A percentile compares a stretch with the other conserved stretches of the same genome.
Evolutionary conservation across 768 basidiomycete genomes (phyloP).

Genomic region (Lentinus tigrinus): DNA sequence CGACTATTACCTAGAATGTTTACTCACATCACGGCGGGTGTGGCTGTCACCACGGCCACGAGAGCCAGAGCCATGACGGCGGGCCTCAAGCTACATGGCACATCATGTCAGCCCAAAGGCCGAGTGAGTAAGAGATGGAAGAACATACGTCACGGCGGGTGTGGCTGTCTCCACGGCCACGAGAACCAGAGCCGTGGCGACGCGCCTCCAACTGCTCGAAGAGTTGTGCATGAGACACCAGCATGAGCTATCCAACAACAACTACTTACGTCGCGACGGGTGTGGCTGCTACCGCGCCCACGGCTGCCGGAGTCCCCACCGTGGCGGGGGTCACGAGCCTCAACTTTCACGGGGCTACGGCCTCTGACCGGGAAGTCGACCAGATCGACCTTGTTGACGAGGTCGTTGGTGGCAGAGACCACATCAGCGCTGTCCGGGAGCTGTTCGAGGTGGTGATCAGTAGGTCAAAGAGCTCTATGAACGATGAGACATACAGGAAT

Average conservation of each 20-base stretch:
- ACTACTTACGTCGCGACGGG: constrained; percentile 5
- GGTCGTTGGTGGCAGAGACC: background rate
- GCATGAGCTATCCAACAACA: too few relatives aligned
- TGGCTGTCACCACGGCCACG: constrained; percentile 5
- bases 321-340: constrained; percentile 10
- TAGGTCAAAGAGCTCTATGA: too few relatives aligned
- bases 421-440: background rate
- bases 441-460: background rate
- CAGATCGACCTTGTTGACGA: background rate
- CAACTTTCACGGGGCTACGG: background rate
- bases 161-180: background rate
- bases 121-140: too few relatives aligned
- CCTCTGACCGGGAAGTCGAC: constrained; percentile 2
- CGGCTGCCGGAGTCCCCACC: constrained; percentile 5
- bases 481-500: constrained; percentile 26
- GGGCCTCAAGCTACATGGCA: constrained; percentile 2
- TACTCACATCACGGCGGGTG: background rate
- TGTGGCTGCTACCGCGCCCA: background rate
- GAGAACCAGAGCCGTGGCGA: constrained; percentile 5
- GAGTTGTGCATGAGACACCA: too few relatives aligned
- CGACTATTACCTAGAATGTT: background rate
- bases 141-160: background rate
- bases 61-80: constrained; percentile 6
- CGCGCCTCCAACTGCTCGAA: background rate
- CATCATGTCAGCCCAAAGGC: too few relatives aligned